Evolutionary conservation across 495 filamentous ascomycete genomes (phyloP), one percentile per base, ranked within the genome.

Genomic region (Oidiodendron maius): DNA sequence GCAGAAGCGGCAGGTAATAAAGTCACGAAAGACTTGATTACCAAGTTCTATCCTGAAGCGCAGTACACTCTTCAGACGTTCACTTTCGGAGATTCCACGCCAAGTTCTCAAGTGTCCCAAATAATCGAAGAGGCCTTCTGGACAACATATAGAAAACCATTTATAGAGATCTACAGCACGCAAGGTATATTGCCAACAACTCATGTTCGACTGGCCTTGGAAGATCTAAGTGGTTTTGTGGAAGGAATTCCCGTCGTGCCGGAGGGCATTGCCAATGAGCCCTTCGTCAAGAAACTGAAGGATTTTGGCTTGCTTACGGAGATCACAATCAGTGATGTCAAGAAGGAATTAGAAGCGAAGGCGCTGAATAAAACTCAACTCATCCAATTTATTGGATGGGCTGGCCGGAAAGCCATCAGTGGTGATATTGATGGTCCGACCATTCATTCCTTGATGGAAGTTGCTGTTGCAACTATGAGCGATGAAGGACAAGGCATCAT

Each of bases 61-160:
- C 70, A 88, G 21, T 86, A 95, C 56, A 80, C 77, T n/a, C 69
- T 84, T 46, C 78, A 77, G 50, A 90, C 91, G 24, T 99, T 91
- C 58, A 86, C 82, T 0, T 95, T 88, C 52, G 72, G 72, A 15
- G 86, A 95, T 55, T 96, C 93, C 3, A 96, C 94, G 0, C 94
- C 94, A 3, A 90, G 83, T 44, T 75, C 78, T 3, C 67, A 83
- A 40, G 82, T 97, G 20, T 86, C 88, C 1, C 76, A 85, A 46
- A 83, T 83, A 42, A 89, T 97, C 48, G 87, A 95, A 63, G 85
- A 94, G 63, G 87, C 87, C 1, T 99, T 97, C 60, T 99, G 93
- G 93, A 91, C 79, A 49, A 88, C 86, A 42, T 89, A 85, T 60
- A 86, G 82, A 54, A 81, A 82, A 28, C 74, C 82, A 1, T 82